A percentile compares a stretch with the other conserved stretches of the same genome.
Conservation (phyloP, 1,284 basidiomycete genomes). For the Ganoderma meredithae region DNA sequence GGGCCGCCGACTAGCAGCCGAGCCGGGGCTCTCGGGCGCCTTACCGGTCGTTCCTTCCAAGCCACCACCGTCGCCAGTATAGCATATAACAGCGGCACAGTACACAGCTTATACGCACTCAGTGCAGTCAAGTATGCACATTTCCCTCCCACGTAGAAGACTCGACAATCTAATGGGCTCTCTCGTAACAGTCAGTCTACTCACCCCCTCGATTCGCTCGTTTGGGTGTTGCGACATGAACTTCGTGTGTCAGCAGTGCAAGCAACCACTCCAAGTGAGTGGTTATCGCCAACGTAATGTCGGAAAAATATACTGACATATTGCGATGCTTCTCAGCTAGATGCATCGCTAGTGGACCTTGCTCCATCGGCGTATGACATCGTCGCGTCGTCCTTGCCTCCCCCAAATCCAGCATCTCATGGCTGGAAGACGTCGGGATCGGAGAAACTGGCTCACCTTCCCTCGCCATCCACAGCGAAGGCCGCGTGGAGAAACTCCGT, state of each 20-base stretch:
- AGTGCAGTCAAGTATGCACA: no score
- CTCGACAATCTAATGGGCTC: no score
- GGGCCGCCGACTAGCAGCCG: not conserved
- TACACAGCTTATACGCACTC: no score
- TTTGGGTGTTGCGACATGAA: slow-evolving; percentile 50
- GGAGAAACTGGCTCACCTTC: slow-evolving; percentile 62
- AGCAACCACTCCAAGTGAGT: slow-evolving; percentile 81
- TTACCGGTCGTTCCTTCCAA: not conserved
- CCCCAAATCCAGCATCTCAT: slow-evolving; percentile 50
- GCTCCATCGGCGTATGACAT: slow-evolving; percentile 88
- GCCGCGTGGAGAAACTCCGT: slow-evolving; percentile 66
- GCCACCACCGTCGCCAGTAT: not conserved
- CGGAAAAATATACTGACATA: slow-evolving; percentile 12
- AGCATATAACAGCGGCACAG: no score
- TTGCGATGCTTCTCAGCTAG: slow-evolving; percentile 58
- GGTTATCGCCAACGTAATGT: not conserved
- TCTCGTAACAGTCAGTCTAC: no score
- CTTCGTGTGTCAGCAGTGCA: slow-evolving; percentile 85
- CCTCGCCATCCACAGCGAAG: slow-evolving; percentile 64
- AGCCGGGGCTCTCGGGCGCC: not conserved
- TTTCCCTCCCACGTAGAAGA: no score
- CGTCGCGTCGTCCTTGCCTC: slow-evolving; percentile 77
- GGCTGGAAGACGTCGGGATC: slow-evolving; percentile 52
- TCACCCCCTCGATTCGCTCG: no score
- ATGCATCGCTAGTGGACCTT: slow-evolving; percentile 84